Percentiles rank a stretch among this genome's conserved stretches.
Conservation (phyloP, 768 basidiomycete species). For the Pisolithus sp. region DNA sequence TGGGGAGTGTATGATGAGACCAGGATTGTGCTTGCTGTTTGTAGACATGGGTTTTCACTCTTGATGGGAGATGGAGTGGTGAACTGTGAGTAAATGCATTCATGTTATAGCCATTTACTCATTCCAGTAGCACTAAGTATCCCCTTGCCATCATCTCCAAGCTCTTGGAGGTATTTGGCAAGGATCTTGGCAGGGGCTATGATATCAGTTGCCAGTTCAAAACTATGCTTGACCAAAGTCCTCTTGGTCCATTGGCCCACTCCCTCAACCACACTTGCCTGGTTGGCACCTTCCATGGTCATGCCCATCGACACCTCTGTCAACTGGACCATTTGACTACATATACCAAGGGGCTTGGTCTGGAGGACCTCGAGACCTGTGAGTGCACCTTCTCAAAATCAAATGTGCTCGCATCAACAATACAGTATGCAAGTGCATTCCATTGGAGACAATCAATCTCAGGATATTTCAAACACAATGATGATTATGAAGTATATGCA, state of each 20-base stretch:
- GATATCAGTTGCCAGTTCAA: slow-evolving; percentile 18
- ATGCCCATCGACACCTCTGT: slow-evolving; percentile 15
- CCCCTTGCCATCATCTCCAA: slow-evolving; percentile 8
- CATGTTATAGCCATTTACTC: not conserved
- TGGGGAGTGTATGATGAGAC: slow-evolving; percentile 33
- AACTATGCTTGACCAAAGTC: slow-evolving; percentile 9
- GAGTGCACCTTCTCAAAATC: slow-evolving; percentile 15
- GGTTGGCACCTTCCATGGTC: slow-evolving; percentile 16
- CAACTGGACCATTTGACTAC: slow-evolving; percentile 14
- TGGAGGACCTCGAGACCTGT: slow-evolving; percentile 17
- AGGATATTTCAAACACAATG: not conserved
- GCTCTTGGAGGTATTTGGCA: slow-evolving; percentile 7
- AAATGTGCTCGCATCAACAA: slow-evolving; percentile 9
- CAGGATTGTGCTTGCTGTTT: slow-evolving; percentile 31
- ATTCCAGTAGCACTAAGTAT: slow-evolving; percentile 16
- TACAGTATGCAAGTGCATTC: slow-evolving; percentile 10
- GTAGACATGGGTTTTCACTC: slow-evolving; percentile 27
- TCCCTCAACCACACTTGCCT: slow-evolving; percentile 1
- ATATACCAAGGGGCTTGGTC: slow-evolving; percentile 11
- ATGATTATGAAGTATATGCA: not conserved
- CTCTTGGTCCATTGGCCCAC: slow-evolving; percentile 1
- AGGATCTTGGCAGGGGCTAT: slow-evolving; percentile 11
- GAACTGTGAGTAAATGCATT: not conserved
- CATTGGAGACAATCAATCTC: slow-evolving; percentile 14
- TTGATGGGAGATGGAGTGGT: slow-evolving; percentile 19